phyloP scores from a whole-genome alignment of 2,329 filamentous ascomycete genomes.

The Lachnellula suecica region DNA sequence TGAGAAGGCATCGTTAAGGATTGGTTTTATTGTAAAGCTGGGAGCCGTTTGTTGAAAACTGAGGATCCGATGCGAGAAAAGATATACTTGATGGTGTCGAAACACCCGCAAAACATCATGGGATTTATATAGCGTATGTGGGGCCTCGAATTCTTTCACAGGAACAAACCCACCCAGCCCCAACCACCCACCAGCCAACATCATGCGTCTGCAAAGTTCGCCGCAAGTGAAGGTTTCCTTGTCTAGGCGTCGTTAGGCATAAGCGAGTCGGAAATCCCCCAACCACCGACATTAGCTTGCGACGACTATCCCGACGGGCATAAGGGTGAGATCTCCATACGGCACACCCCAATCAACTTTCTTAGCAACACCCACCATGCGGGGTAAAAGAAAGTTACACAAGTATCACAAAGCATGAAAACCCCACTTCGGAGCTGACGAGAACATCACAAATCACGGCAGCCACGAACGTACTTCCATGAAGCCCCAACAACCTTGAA shows the following conservation, averaged over 20 bases:
- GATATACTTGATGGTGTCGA: background rate
- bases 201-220: background rate
- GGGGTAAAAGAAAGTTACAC: background rate
- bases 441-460: background rate
- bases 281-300: background rate
- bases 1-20: conserved; percentile 9
- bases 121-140: background rate
- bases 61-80: background rate
- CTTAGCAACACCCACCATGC: background rate
- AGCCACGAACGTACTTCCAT: too few relatives aligned
- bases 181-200: background rate
- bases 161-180: background rate
- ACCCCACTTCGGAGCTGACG: background rate
- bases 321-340: too few relatives aligned
- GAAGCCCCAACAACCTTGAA: too few relatives aligned
- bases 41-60: background rate
- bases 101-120: background rate
- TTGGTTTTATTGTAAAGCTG: background rate
- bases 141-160: background rate
- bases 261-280: background rate
- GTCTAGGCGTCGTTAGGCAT: background rate
- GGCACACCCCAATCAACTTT: background rate
- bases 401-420: background rate
- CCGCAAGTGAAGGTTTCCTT: background rate
- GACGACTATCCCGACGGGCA: background rate